These are phyloP conservation scores for Wickerhamomyces canadensis DNA, from an alignment of 805 yeast genomes.

Conservation along the genomic window DNA sequence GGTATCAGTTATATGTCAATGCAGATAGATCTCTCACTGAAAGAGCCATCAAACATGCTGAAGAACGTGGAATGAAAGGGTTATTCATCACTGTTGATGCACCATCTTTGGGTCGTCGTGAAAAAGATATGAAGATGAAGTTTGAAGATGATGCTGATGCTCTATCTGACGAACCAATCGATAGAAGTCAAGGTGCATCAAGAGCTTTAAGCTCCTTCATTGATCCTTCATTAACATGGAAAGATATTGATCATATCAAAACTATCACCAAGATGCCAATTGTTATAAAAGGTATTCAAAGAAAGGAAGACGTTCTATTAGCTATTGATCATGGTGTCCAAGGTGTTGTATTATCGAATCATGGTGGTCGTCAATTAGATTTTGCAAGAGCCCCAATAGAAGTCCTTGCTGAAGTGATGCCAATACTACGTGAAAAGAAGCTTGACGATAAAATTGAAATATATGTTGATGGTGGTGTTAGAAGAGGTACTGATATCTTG, in stretches of 20 bases:
- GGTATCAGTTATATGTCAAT: constrained; percentile 87
- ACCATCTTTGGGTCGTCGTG: constrained; percentile 86
- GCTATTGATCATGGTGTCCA: constrained; percentile 70
- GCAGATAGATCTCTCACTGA: constrained; percentile 63
- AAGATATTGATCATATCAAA: constrained; percentile 53
- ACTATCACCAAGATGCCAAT: constrained; percentile 58
- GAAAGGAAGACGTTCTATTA: constrained; percentile 68
- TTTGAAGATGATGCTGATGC: constrained; percentile 44
- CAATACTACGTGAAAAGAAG: constrained; percentile 39
- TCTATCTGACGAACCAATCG: constrained; percentile 46
- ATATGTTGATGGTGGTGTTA: constrained; percentile 63
- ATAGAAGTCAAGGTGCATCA: constrained; percentile 77
- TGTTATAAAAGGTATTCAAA: constrained; percentile 77
- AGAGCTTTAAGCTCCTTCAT: constrained; percentile 83
- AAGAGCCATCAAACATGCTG: constrained; percentile 64
- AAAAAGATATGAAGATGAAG: constrained; percentile 75
- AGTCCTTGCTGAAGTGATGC: constrained; percentile 66
- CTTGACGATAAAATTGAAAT: constrained; percentile 48
- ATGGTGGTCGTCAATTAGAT: constrained; percentile 88
- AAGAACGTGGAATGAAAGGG: constrained; percentile 69
- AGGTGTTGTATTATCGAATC: constrained; percentile 82
- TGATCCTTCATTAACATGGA: constrained; percentile 62
- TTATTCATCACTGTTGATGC: constrained; percentile 90
- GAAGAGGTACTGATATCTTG: constrained; percentile 61
- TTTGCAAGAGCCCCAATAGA: constrained; percentile 75